phyloP scores from a whole-genome alignment of 2,329 filamentous ascomycete species.

The Talaromyces sp. region DNA sequence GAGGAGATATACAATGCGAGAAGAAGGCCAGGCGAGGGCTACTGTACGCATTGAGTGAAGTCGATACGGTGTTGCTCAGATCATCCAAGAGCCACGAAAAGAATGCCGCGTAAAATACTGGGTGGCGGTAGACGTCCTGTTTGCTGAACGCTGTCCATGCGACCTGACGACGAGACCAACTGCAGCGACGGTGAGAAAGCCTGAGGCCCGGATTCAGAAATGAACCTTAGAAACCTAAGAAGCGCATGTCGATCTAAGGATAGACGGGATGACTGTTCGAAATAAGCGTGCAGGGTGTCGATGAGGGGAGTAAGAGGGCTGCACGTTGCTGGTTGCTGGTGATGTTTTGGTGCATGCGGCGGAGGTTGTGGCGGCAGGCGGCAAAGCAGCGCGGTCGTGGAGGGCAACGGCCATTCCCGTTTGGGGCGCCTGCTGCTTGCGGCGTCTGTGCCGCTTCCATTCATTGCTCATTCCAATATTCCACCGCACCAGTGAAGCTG shows the following conservation, averaged over 20 bases:
- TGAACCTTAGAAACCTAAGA: slow-evolving; percentile 3
- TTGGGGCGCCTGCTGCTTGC: not conserved
- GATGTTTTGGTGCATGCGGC: slow-evolving; percentile 18
- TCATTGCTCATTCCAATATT: too few relatives aligned
- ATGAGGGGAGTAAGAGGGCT: not conserved
- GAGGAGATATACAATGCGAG: not conserved
- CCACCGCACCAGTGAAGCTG: not conserved
- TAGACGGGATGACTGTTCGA: not conserved
- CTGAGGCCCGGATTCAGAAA: not conserved
- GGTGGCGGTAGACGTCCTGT: not conserved
- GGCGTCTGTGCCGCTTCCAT: not conserved
- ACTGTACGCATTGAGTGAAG: slow-evolving; percentile 7
- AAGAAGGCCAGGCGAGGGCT: slow-evolving; percentile 3
- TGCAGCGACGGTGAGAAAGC: slow-evolving; percentile 4
- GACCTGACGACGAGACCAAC: slow-evolving; percentile 7
- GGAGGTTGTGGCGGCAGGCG: slow-evolving; percentile 17
- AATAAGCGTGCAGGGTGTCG: not conserved
- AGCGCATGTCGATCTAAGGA: slow-evolving; percentile 4
- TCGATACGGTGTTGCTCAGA: not conserved
- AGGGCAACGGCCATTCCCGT: slow-evolving; percentile 23
- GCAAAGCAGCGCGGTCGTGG: slow-evolving; percentile 19
- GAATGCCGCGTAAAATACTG: not conserved
- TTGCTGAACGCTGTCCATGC: slow-evolving; percentile 6
- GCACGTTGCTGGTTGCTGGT: slow-evolving; percentile 1
- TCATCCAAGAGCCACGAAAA: not conserved